These are phyloP conservation scores for Cucumis cinereus DNA, from an alignment of 306 rosid genomes.

Conservation along the genomic window DNA sequence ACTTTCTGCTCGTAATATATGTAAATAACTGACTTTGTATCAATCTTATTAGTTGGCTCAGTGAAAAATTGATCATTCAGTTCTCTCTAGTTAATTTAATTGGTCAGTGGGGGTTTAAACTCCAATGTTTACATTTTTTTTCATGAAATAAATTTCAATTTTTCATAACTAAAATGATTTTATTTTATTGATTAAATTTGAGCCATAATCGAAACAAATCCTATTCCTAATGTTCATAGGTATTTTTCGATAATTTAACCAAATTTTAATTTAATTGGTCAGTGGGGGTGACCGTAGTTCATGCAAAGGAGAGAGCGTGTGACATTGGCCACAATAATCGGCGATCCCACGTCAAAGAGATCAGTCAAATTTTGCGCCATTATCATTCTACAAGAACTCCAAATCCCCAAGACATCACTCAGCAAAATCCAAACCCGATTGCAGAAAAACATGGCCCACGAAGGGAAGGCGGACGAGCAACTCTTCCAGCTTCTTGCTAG, in stretches of 20 bases:
- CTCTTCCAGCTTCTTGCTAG: slow-evolving; percentile 67
- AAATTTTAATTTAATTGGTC: not conserved
- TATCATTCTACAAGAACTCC: not conserved
- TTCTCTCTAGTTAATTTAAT: no score
- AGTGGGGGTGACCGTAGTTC: not conserved
- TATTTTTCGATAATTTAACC: not conserved
- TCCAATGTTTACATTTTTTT: no score
- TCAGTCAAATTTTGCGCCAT: not conserved
- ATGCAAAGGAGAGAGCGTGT: not conserved
- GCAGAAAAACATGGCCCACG: slow-evolving; percentile 37
- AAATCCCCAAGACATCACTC: not conserved
- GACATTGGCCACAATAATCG: not conserved
- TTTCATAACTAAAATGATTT: no score
- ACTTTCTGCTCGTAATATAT: no score
- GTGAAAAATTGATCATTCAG: no score
- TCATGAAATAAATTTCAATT: no score
- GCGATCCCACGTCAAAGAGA: not conserved
- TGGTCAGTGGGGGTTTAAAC: no score
- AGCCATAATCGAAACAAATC: no score
- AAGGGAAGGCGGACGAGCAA: slow-evolving; percentile 51
- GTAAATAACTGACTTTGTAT: no score
- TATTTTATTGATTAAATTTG: no score
- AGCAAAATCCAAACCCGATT: not conserved
- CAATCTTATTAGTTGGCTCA: no score
- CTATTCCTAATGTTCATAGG: no score